Conservation (phyloP, 495 filamentous ascomycete genomes). For the Aspergillus taichungensis region DNA sequence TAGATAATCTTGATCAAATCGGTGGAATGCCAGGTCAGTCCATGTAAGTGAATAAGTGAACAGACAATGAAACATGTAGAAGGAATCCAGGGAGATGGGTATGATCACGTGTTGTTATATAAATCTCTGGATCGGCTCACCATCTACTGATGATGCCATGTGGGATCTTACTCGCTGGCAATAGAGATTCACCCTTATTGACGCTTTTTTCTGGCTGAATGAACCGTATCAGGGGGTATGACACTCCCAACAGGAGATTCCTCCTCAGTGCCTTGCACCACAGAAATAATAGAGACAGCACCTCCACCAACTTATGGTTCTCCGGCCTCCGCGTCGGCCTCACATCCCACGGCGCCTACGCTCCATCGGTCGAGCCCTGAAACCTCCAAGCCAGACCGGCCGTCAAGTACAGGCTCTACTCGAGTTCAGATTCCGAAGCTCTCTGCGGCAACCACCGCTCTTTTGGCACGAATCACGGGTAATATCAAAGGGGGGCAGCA, state of each 20-base stretch:
- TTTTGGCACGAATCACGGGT: constrained; percentile 15
- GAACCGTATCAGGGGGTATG: constrained; percentile 10
- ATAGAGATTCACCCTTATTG: not conserved
- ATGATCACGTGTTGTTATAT: constrained; percentile 26
- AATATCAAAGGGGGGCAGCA: constrained; percentile 10
- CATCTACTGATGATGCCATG: constrained; percentile 7
- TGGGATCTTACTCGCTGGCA: not conserved
- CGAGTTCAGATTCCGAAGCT: constrained; percentile 16
- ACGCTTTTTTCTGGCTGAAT: no score
- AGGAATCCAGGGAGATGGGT: constrained; percentile 4
- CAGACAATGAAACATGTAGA: not conserved
- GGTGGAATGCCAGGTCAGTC: no score
- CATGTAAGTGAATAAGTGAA: not conserved
- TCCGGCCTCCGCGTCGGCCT: constrained; percentile 5
- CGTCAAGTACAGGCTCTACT: constrained; percentile 6
- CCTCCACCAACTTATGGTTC: constrained; percentile 9
- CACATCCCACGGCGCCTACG: constrained; percentile 7
- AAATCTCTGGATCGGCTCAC: constrained; percentile 19
- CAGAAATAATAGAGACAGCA: constrained; percentile 14
- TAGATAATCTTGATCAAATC: no score
- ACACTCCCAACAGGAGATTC: constrained; percentile 21
- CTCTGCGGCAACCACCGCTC: constrained; percentile 18
- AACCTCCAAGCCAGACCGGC: constrained; percentile 4
- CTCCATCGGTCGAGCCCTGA: not conserved
- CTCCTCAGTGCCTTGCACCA: constrained; percentile 10